Evolutionary conservation across 306 rosid genomes (phyloP), one percentile per base, ranked within the genome.

Genomic region (Fagus sylvatica): DNA sequence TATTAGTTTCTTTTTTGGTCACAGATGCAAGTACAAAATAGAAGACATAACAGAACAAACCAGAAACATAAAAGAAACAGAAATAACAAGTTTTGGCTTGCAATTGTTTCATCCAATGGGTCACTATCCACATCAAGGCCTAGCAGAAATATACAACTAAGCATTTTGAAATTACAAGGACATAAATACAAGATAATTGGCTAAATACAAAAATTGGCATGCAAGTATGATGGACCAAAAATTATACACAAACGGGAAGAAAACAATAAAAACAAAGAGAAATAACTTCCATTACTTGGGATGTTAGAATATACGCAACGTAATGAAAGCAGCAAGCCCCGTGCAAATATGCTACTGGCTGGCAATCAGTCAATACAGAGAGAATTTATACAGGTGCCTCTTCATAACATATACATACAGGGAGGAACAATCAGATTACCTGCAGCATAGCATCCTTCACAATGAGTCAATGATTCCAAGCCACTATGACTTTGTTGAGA

Each of bases 401-500:
- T 46, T 4, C 51, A 10, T 46, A 8, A 46, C 51, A 22, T 46
- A 46, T 46, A 46, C 51, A 10, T 10, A 13, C 11, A 10, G 15
- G 11, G 11, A 46, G 4, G 51, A 10, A 46, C 51, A 46, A 46
- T 16, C 43, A 65, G 49, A 43, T 17, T 37, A 16, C 19, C 12
- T 37, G 13, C 43, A 71, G 33, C 3, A 48, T 43, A 6, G 48
- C 59, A 61, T 69, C 55, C 30, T 30, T 37, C 53, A 51, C 13
- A 34, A 72, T n/a, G 69, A 59, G 37, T 72, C 71, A 10, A 80
- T 59, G 46, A 59, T 37, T 83, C 70, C 57, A 32, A 61, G 66
- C 22, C 72, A 40, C 83, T 81, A 78, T 9, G 81, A 86, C 71
- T 83, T 79, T 72, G 75, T 67, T 43, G 91, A 87, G 84, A 93